Base-by-base conservation (phyloP, 129 eudicot genomes). In the Gnaphalium uliginosum region DNA sequence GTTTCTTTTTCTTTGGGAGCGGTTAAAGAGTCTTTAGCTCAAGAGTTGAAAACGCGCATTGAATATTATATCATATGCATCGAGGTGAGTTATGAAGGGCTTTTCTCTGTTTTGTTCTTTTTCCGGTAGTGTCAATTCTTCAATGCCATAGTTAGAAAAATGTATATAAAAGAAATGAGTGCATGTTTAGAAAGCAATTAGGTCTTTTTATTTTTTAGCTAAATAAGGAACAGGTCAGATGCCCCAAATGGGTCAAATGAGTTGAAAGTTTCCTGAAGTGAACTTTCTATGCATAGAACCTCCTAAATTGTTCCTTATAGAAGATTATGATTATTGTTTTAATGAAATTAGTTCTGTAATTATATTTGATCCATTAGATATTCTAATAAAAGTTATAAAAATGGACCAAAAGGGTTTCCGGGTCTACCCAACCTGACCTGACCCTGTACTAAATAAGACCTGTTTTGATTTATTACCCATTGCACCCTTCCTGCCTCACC, bases 51-150 rank as follows among this genome's bases (percentile, higher is more conserved):
- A 76, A 84, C 89, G 22, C 90, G 96, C 68, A 90, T 90, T 66
- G 91, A 93, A 76, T 93, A 93, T 84, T 93, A 93, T 73, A 85
- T 90, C 74, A 88, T 93, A 54, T 93, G 98, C 72, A 93, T 93
- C 56, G 97, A 93, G 90, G 90, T 83, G 76, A 77, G 86, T 58
- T 73, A 54, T 58, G 67, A 33, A 8, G 46, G 46, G 13, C 13
- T 9, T 37, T 37, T 37, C 14, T 8, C 46, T 9, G 6, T 33
- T 37, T 9, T 37, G 46, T 37, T 8, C 11, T 33, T 33, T 33
- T 33, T 33, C 7, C 37, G 7, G 37, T 33, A 33, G 7, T 6
- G 7, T 1, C 7, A 33, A 6, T 33, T 33, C 39, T 33, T 33
- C 39, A 33, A 5, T 33, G 8, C 14, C 46, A 9, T 37, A 37